phyloP scores from a whole-genome alignment of 306 rosid species.

The Coriaria nepalensis region DNA sequence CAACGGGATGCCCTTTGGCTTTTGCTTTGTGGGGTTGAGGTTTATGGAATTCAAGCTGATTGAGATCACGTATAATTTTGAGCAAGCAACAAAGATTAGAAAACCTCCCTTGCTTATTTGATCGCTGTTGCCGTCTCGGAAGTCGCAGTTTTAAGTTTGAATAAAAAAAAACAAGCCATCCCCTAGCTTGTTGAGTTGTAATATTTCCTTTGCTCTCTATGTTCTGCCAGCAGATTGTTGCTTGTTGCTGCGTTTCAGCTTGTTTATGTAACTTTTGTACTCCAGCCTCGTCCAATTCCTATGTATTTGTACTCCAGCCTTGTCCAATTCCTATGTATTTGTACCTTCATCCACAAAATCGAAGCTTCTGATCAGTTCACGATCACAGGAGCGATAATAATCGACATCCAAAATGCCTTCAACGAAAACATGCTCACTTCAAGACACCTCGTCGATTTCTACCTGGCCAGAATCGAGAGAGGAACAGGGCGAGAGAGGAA shows the following conservation, averaged over 20 bases:
- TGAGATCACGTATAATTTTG: constrained; percentile 47
- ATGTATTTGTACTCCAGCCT: too few relatives aligned
- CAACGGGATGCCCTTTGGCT: constrained; percentile 37
- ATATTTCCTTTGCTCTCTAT: too few relatives aligned
- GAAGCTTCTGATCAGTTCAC: constrained; percentile 12
- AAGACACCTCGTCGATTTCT: constrained; percentile 30
- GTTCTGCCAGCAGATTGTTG: too few relatives aligned
- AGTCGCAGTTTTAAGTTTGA: too few relatives aligned
- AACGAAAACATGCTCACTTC: constrained; percentile 27
- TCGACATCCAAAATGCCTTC: constrained; percentile 39
- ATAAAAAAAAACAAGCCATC: too few relatives aligned
- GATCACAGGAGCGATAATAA: constrained; percentile 40
- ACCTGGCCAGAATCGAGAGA: constrained; percentile 31
- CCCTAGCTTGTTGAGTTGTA: too few relatives aligned
- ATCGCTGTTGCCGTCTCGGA: too few relatives aligned
- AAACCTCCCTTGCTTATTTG: constrained; percentile 36
- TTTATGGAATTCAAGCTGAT: constrained; percentile 52
- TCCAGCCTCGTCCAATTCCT: constrained; percentile 59
- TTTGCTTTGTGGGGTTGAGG: constrained; percentile 49
- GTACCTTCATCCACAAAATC: constrained; percentile 3
- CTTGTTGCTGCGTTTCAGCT: too few relatives aligned
- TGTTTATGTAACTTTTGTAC: constrained; percentile 16
- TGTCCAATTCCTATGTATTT: constrained; percentile 69
- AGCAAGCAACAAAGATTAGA: constrained; percentile 51
- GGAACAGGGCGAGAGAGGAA: constrained; percentile 7